Conservation (phyloP, 2,329 filamentous ascomycete genomes). For the Fonsecaea pedrosoi region DNA sequence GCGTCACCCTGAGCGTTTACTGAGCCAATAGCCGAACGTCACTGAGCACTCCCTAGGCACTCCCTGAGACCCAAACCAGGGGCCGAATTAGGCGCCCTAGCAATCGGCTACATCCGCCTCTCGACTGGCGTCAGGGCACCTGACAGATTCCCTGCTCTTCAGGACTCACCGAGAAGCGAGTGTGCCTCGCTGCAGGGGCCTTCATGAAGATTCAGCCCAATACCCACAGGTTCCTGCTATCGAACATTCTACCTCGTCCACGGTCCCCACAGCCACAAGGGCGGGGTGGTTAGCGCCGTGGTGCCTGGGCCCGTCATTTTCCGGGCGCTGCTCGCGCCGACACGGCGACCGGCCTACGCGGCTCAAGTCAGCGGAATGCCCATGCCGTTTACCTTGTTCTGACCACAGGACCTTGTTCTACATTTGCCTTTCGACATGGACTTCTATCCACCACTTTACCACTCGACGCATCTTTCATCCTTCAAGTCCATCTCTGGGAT, state of each 20-base stretch:
- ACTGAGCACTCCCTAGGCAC: slow-evolving; percentile 7
- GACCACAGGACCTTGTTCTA: slow-evolving; percentile 11
- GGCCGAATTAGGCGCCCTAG: slow-evolving; percentile 10
- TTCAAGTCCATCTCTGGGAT: slow-evolving; percentile 13
- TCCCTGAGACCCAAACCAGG: slow-evolving; percentile 8
- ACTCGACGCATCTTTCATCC: slow-evolving; percentile 8
- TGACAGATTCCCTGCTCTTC: background rate
- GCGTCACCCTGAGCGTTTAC: slow-evolving; percentile 4
- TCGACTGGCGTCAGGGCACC: slow-evolving; percentile 1
- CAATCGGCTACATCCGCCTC: slow-evolving; percentile 13
- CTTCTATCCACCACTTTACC: slow-evolving; percentile 12
- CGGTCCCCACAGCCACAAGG: slow-evolving; percentile 13
- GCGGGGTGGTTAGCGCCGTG: slow-evolving; percentile 4
- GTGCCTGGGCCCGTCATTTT: slow-evolving; percentile 2
- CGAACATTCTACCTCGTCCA: slow-evolving; percentile 13
- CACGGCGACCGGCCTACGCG: background rate
- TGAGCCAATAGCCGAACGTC: slow-evolving; percentile 9
- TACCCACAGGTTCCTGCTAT: slow-evolving; percentile 13
- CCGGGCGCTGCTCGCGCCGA: background rate
- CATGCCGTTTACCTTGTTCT: slow-evolving; percentile 11
- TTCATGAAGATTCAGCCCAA: slow-evolving; percentile 10
- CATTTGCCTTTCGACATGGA: background rate
- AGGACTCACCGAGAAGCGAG: slow-evolving; percentile 7
- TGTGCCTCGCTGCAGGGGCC: slow-evolving; percentile 5
- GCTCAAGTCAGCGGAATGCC: slow-evolving; percentile 10